Evolutionary conservation across 306 rosid genomes (phyloP), one percentile per base, ranked within the genome.

Genomic region (Rosa rugosa): DNA sequence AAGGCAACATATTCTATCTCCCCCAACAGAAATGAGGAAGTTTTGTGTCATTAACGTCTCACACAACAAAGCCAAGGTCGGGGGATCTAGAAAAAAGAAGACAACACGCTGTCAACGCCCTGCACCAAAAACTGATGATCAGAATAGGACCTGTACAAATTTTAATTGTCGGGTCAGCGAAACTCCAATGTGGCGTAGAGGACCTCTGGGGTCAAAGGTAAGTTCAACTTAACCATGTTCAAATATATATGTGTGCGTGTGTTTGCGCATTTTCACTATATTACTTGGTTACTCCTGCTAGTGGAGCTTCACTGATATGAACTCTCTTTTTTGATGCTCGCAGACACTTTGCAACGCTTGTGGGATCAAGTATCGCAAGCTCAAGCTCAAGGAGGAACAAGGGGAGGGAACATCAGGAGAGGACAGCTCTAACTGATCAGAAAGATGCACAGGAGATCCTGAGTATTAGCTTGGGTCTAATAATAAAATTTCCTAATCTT

Each of bases 131-230:
- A 10, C 22, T 3, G 62, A 57, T 54, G 34, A 72, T 54, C 12
- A 66, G 1, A 22, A n/a, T 8, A 65, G 54, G 68, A 41, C 27
- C 4, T 84, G 87, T 59, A 72, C 77, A 6, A 84, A 84, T 11
- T 63, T 14, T 3, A 72, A 77, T 27, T 84, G 87, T 8, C 73
- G 49, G 7, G 42, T 38, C 0, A 6, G 5, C 6, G 8, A 45
- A 11, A 76, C 87, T 10, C 87, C 87, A 0, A 73, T 84, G 87
- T 84, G 87, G 87, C 87, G 87, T 16, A 72, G 22, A n/a, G 87
- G 84, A 10, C 84, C 84, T 13, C 80, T 80, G 0, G 87, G 84
- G 9, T 74, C 82, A 10, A 80, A 77, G 56, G 84, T 84, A 16
- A 23, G 72, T 34, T 65, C 1, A 11, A 8, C 2, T 8, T 34